Evolutionary conservation across 176 grass and related monocot species (phyloP).

Genomic region (Oryza coarctata): DNA sequence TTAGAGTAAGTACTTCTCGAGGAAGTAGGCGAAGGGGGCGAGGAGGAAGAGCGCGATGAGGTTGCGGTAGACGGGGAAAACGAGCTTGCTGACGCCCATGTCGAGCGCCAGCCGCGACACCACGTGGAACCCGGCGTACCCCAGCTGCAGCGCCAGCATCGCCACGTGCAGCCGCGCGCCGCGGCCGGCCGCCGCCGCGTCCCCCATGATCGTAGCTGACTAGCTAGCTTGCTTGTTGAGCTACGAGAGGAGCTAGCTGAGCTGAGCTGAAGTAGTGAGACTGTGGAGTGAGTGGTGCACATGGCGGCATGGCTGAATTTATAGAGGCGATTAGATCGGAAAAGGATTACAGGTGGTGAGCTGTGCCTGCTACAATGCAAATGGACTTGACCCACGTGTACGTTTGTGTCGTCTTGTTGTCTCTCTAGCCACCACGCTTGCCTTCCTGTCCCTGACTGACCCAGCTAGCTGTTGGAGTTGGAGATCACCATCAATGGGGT

Average conservation of each 20-base stretch:
- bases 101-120: slow-evolving; percentile 90
- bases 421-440: neutral
- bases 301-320: neutral
- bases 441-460: no score
- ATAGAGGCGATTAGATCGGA: neutral
- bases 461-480: no score
- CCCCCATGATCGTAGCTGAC: neutral
- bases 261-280: neutral
- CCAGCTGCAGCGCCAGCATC: slow-evolving; percentile 96
- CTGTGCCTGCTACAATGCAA: neutral
- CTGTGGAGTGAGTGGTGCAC: neutral
- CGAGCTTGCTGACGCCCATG: slow-evolving; percentile 98
- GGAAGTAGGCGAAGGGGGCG: slow-evolving; percentile 91
- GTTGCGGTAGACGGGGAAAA: slow-evolving; percentile 97
- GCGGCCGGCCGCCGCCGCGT: neutral
- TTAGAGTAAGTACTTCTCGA: slow-evolving; percentile 63
- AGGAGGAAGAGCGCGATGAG: slow-evolving; percentile 92
- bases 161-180: slow-evolving; percentile 85
- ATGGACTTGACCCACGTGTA: neutral
- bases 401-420: neutral
- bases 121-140: slow-evolving; percentile 93
- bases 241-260: neutral
- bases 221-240: neutral
- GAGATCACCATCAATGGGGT: no score
- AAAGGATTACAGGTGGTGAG: neutral